A percentile compares a stretch with the other conserved stretches of the same genome.
These are phyloP conservation scores for Phytophthora cryptogea DNA, from an alignment of 352 stramenopile species.

Conservation along the genomic window DNA sequence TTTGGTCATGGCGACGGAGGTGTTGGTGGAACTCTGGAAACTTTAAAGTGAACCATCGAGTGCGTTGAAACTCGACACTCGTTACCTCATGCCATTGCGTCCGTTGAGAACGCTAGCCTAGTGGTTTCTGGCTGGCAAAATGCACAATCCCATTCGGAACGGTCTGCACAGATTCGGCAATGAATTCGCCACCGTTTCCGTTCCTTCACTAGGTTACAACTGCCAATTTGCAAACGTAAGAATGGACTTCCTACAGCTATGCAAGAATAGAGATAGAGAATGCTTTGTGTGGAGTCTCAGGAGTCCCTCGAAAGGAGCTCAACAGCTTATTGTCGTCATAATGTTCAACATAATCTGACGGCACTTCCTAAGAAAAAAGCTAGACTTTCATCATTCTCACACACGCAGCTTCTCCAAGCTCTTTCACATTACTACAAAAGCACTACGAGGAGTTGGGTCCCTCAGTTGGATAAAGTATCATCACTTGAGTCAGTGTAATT, in stretches of 20 bases:
- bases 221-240: neutral
- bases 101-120: slow-evolving; percentile 1
- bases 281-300: slow-evolving; percentile 54
- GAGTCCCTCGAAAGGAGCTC: slow-evolving; percentile 30
- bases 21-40: slow-evolving; percentile 7
- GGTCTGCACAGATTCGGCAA: slow-evolving; percentile 3
- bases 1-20: slow-evolving; percentile 15
- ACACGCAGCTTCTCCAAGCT: slow-evolving; percentile 9
- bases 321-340: slow-evolving; percentile 66
- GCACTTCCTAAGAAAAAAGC: slow-evolving; percentile 77
- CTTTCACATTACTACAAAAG: neutral
- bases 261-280: slow-evolving; percentile 1
- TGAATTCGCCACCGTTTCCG: neutral
- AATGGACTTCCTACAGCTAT: neutral
- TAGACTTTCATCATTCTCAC: slow-evolving; percentile 67
- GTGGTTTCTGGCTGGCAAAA: slow-evolving; percentile 7
- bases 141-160: slow-evolving; percentile 17
- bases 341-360: slow-evolving; percentile 79
- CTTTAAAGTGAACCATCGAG: slow-evolving; percentile 15
- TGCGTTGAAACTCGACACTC: neutral
- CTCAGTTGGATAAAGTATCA: slow-evolving; percentile 64
- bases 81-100: neutral
- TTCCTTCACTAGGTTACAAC: neutral
- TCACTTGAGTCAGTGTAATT: slow-evolving; percentile 78
- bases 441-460: slow-evolving; percentile 19